Conservation (phyloP, 768 basidiomycete species). For the Hygrophoropsis aurantiaca region DNA sequence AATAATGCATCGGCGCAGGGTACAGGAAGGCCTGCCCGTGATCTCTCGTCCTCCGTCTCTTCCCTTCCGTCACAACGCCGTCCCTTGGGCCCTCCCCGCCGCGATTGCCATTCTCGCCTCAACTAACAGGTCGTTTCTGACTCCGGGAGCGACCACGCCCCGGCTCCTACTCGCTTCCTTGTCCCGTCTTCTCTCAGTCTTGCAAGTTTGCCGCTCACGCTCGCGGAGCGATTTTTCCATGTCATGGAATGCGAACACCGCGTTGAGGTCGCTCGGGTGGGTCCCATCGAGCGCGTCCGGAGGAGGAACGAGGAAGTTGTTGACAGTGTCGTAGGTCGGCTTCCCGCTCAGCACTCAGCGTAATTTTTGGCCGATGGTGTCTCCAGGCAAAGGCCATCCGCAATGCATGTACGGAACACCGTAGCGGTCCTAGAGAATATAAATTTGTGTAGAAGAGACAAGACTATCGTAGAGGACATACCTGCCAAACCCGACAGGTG, state of each 20-base stretch:
- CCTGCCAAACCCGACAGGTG: slow-evolving; percentile 51
- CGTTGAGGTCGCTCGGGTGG: slow-evolving; percentile 55
- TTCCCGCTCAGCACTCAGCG: slow-evolving; percentile 20
- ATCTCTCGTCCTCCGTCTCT: slow-evolving; percentile 3
- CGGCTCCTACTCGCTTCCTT: slow-evolving; percentile 20
- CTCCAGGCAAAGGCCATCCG: slow-evolving; percentile 53
- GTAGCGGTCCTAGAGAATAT: slow-evolving; percentile 40
- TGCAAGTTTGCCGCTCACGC: slow-evolving; percentile 20
- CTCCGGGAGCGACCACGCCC: slow-evolving; percentile 2
- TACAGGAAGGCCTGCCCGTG: slow-evolving; percentile 38
- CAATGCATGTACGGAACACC: slow-evolving; percentile 55
- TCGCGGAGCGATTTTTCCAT: slow-evolving; percentile 18
- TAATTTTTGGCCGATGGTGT: slow-evolving; percentile 46
- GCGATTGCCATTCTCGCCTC: too few species aligned
- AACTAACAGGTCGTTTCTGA: too few species aligned
- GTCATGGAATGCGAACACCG: slow-evolving; percentile 36
- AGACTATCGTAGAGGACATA: too few species aligned
- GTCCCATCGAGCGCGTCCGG: slow-evolving; percentile 39
- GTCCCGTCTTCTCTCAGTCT: slow-evolving; percentile 25
- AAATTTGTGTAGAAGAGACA: background rate
- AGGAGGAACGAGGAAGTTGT: slow-evolving; percentile 32
- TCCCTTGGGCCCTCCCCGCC: too few species aligned
- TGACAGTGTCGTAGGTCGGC: slow-evolving; percentile 4
- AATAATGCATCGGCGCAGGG: slow-evolving; percentile 37
- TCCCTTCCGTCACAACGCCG: slow-evolving; percentile 6